A percentile compares a stretch with the other conserved stretches of the same genome.
Conservation (phyloP, 441 rosid genomes). For the Populus hybrid region DNA sequence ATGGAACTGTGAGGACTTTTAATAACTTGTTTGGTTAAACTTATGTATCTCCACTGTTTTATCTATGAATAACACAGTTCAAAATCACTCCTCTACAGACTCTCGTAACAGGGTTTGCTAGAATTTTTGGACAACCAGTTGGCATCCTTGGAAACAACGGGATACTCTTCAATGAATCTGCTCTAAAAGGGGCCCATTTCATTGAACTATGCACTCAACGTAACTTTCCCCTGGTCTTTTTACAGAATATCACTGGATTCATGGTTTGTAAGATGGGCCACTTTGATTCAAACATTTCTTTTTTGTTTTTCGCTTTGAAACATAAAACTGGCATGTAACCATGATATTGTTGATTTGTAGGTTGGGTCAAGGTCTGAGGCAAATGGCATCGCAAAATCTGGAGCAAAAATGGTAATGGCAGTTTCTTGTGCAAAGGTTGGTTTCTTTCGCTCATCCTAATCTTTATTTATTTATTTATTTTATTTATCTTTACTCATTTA, state of each 20-base stretch:
- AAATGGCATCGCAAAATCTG: conserved; percentile 94
- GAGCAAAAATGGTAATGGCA: conserved; percentile 99
- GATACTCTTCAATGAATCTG: conserved; percentile 89
- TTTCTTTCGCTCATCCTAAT: background rate
- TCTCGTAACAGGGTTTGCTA: conserved; percentile 89
- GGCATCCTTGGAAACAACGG: conserved; percentile 96
- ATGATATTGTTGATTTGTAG: conserved; percentile 30
- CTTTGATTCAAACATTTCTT: background rate
- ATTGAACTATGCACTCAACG: conserved; percentile 88
- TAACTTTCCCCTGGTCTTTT: conserved; percentile 84
- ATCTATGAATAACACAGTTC: conserved; percentile 13
- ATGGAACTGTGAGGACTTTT: conserved; percentile 79
- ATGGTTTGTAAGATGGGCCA: conserved; percentile 48
- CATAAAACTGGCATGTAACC: background rate
- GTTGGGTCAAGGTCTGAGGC: conserved; percentile 99
- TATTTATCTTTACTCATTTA: background rate
- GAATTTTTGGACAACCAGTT: conserved; percentile 77
- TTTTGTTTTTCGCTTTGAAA: background rate
- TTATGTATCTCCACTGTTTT: conserved; percentile 8
- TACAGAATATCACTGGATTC: conserved; percentile 95
- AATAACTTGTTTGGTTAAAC: conserved; percentile 15
- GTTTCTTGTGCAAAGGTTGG: conserved; percentile 93
- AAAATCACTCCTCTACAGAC: conserved; percentile 48
- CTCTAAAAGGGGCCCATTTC: conserved; percentile 92
- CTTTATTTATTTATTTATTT: background rate